Percentiles rank a stretch among this genome's conserved stretches.
These are phyloP conservation scores for Diplocarpon rosae DNA, from an alignment of 2,329 filamentous ascomycete species.

Conservation along the genomic window DNA sequence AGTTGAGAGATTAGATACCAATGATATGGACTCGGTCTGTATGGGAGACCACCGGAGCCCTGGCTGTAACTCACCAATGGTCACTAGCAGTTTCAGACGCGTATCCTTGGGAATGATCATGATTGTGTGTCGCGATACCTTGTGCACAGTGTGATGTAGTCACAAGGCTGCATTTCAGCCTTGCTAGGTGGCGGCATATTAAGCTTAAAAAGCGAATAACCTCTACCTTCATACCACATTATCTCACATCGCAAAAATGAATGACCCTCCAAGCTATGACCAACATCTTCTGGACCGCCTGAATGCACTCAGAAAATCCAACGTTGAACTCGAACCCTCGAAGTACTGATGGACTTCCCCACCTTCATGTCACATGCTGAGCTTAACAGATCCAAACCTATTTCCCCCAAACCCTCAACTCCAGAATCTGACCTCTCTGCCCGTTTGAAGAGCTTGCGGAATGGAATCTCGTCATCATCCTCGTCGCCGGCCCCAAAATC, in stretches of 20 bases:
- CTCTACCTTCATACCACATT: neutral
- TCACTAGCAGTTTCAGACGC: too few species aligned
- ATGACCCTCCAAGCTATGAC: slow-evolving; percentile 22
- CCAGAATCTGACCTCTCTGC: slow-evolving; percentile 23
- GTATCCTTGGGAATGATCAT: neutral
- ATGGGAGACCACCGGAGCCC: too few species aligned
- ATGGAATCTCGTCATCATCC: slow-evolving; percentile 16
- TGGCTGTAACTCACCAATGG: too few species aligned
- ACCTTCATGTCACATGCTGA: slow-evolving; percentile 13
- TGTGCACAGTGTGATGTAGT: neutral
- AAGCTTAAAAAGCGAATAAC: neutral
- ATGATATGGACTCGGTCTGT: too few species aligned
- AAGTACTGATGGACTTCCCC: slow-evolving; percentile 12
- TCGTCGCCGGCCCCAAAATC: slow-evolving; percentile 6
- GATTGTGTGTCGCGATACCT: neutral
- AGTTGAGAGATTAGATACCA: too few species aligned
- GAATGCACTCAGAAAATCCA: slow-evolving; percentile 27
- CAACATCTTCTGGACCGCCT: slow-evolving; percentile 23
- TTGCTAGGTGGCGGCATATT: neutral
- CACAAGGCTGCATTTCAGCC: neutral
- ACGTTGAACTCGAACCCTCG: slow-evolving; percentile 17
- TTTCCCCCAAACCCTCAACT: slow-evolving; percentile 8
- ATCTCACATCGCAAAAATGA: slow-evolving; percentile 16
- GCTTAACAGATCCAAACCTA: slow-evolving; percentile 9
- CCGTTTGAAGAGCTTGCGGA: slow-evolving; percentile 23